Base-by-base conservation (phyloP, 225 moss, liverwort and hornwort genomes). In the Sphagnum tenellum region DNA sequence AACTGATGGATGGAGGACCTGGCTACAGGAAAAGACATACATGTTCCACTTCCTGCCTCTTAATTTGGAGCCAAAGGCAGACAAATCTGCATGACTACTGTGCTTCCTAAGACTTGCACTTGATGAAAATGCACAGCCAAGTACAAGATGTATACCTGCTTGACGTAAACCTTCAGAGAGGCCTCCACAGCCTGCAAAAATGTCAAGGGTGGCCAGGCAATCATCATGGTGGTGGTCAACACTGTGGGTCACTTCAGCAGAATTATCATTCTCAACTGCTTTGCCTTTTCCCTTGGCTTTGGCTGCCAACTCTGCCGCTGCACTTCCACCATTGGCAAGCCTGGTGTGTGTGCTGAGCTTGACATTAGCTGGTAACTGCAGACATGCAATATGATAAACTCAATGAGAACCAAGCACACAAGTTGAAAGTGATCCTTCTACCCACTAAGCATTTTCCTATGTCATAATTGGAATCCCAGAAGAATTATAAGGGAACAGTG, bases 171-270 rank as follows among this genome's bases (percentile, higher is more conserved):
- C 96, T 71, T 93, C 96, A 54, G 90, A 88, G 45, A 98, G 90
- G 57, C 96, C 96, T 67, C 96, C 92, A 67, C 96, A 98, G 62
- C 96, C 92, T 58, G 96, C 92, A 68, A 98, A 98, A n/a, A 98
- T 93, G 66, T 98, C 96, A 44, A 98, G 81, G 45, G 96, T 90
- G 50, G 90, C 59, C 60, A 98, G 72, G 44, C 75, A 68, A 45
- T 80, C 72, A 47, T 75, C 75, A 56, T 66, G 49, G 59, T 50
- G 67, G 59, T 50, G 67, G 61, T 68, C 59, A 63, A 46, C 63
- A 67, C 71, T 72, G 46, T 64, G 71, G 9, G 73, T 9, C 10
- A 70, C 70, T 49, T 74, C 74, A 51, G 66, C 59, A 58, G 64
- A 50, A 49, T 70, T 65, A 56, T 88, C 83, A 57, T 76, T 79